Base-by-base conservation (phyloP, 2,329 filamentous ascomycete genomes). In the Kalaharituber pfeilii region DNA sequence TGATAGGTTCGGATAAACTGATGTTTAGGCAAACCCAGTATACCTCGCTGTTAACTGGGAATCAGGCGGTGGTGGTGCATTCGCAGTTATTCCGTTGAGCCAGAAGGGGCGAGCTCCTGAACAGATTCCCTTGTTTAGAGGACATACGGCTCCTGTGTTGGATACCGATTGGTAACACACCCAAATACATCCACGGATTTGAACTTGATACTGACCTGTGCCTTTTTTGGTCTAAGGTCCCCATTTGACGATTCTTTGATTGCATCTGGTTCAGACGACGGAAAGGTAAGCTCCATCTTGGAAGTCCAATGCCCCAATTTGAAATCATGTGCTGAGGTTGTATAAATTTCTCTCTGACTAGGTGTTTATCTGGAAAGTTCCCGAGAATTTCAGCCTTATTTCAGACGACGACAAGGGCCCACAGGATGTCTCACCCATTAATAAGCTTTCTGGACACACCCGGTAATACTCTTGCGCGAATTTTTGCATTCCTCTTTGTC, bases 11-110 rank as follows among this genome's bases (percentile, higher is more conserved):
- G 58, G 62, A 51, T 39, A 36, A 36, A 60, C 49, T 44, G 47
- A 26, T 26, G 51, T 57, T 64, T 67, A 93, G 87, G 91, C 80
- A 68, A 98, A 98, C 70, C 88, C 91, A 50, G 82, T 94, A 70
- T 96, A 91, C 69, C 77, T 98, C 63, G 83, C 91, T 5, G 88
- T 98, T 72, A 98, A 98, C 76, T 98, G 91, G 91, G 89, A 98
- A 71, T 77, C 91, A 36, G 85, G 86, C 68, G 91, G 91, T 59
- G 91, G 91, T 65, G 91, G 91, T 67, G 89, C 91, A 64, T 96
- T 98, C 67, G 91, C 91, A 53, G 89, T 98, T 63, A 86, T 98
- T 63, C 91, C 91, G 57, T 71, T 94, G 64, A 78, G 81, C 62
- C 89, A 98, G 75, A 82, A 78, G 65, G 91, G 91, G 60, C 88